A percentile compares a stretch with the other conserved stretches of the same genome.
Evolutionary conservation across 805 yeast genomes (phyloP).

Genomic region (Ogataea parapolymorpha): DNA sequence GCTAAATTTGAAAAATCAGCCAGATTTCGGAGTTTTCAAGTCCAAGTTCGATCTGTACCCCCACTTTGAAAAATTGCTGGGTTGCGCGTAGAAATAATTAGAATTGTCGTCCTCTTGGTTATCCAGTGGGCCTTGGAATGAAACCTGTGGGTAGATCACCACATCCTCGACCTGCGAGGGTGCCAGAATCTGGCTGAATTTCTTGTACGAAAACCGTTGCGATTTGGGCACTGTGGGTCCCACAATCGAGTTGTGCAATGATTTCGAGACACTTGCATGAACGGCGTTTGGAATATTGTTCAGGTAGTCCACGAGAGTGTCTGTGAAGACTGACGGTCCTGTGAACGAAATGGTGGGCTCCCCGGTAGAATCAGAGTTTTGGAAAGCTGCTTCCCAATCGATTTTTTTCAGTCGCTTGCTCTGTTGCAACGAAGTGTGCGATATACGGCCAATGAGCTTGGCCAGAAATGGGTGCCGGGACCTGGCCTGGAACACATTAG

Average conservation of each 20-base stretch:
- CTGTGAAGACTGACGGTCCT: conserved; percentile 24
- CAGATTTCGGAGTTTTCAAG: neutral
- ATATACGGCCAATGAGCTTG: conserved; percentile 22
- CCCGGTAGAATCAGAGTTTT: conserved; percentile 18
- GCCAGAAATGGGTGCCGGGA: conserved; percentile 27
- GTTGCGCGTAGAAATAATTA: conserved; percentile 28
- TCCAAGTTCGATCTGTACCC: conserved; percentile 13
- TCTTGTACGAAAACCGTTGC: conserved; percentile 19
- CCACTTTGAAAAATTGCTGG: conserved; percentile 12
- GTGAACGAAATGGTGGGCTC: conserved; percentile 24
- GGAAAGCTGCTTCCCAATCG: conserved; percentile 18
- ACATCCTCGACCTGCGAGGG: conserved; percentile 24
- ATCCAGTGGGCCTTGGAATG: conserved; percentile 18
- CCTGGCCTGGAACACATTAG: conserved; percentile 20
- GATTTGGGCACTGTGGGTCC: conserved; percentile 19
- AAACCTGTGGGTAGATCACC: conserved; percentile 17
- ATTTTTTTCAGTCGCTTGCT: conserved; percentile 6
- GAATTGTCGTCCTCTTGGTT: conserved; percentile 9
- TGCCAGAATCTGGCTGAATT: conserved; percentile 18
- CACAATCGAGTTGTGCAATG: conserved; percentile 3
- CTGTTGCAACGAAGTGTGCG: conserved; percentile 16
- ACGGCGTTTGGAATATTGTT: conserved; percentile 15
- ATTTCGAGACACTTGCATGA: conserved; percentile 7
- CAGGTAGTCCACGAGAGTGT: conserved; percentile 24
- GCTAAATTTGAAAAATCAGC: neutral